These are phyloP conservation scores for Parietichytrium sp. DNA, from an alignment of 108 stramenopile species.

Conservation along the genomic window DNA sequence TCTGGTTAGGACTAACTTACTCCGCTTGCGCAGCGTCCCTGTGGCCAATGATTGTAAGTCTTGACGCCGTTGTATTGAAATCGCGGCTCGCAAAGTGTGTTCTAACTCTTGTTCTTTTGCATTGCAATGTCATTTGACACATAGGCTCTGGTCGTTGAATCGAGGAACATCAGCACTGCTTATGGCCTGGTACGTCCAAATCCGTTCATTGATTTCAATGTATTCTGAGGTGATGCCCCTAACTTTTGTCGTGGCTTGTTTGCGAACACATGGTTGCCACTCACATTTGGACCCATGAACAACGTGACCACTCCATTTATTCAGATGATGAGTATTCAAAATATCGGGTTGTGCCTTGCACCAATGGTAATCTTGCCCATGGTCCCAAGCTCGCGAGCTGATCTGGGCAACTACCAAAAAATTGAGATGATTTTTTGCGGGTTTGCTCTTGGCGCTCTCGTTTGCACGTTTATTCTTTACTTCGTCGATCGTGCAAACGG, in stretches of 20 bases:
- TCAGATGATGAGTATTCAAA: constrained; percentile 38
- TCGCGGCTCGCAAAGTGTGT: no score
- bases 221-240: no score
- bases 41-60: constrained; percentile 39
- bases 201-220: no score
- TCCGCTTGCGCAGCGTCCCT: constrained; percentile 28
- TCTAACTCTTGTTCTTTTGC: no score
- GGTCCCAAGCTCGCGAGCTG: neutral
- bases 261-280: no score
- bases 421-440: neutral
- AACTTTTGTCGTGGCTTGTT: no score
- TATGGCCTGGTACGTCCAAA: no score
- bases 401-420: neutral
- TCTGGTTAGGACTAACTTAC: constrained; percentile 24
- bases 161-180: neutral
- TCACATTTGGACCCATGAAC: no score
- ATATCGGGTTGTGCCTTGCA: neutral
- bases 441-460: neutral
- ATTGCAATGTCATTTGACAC: neutral
- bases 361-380: neutral
- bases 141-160: constrained; percentile 21
- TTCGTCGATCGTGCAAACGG: neutral
- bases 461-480: constrained; percentile 11
- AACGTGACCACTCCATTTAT: no score
- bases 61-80: neutral